Base-by-base conservation (phyloP, 2,329 filamentous ascomycete genomes). In the Cytospora chrysosperma region DNA sequence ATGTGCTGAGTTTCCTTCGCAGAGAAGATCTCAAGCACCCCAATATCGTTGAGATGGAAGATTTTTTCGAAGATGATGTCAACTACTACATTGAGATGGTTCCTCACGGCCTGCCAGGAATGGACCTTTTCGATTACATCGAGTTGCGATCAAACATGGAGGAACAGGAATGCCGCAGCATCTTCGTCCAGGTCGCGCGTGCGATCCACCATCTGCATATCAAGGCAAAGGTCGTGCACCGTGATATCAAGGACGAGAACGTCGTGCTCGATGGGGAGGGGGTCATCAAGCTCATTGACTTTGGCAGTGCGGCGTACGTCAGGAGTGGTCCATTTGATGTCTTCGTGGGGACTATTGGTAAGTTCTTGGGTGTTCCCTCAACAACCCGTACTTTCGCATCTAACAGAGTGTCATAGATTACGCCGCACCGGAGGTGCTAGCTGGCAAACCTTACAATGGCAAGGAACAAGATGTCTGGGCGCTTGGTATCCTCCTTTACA, bases 61-160 rank as follows among this genome's bases (percentile, higher is more conserved):
- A 87, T 66, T 90, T 90, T 73, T 90, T 90, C 69, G 88, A 90
- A 74, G 92, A 96, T 69, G 88, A 92, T 67, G 82, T 88, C 70
- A 98, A 99, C 73, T 99, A 99, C 78, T 99, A 99, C 76, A 99
- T 99, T 70, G 95, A 98, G 75, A 99, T 98, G 92, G 84, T 91
- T 17, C 95, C 95, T 0, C 95, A 98, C 71, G 95, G 95, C 1
- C 81, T 97, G 43, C 95, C 95, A 0, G 95, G 95, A 15, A 98
- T 99, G 93, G 95, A 99, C 75, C 83, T 99, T 2, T 99, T 99
- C 72, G 95, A 99, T 77, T 99, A 99, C 75, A 99, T 99, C 69
- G 95, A 99, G 76, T 84, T 99, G 60, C 89, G 94, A 28, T 88
- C 93, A 53, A 97, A 94, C 71, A 99, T 99, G 95, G 92, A 96